Evolutionary conservation across 306 rosid genomes (phyloP), one percentile per base, ranked within the genome.

Genomic region (Medicago truncatula): DNA sequence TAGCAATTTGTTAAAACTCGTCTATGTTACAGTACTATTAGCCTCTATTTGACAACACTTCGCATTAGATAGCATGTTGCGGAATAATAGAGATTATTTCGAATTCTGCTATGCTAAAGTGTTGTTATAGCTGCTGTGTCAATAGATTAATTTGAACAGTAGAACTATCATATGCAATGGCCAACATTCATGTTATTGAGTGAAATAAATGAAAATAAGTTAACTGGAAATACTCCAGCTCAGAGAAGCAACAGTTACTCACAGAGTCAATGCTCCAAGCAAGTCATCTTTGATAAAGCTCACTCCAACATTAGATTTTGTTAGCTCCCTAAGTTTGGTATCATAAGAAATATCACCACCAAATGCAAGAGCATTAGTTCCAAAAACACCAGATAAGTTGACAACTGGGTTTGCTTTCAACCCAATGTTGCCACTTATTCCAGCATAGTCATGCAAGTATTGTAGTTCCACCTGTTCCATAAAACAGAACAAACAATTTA

Each of bases 271-370:
- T 9, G 98, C 77, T 52, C 93, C 96, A 77, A 92, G 63, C 43
- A 92, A 80, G 79, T 95, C 98, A 5, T 82, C 79, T 16, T 85
- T 89, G 74, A 86, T 70, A 77, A 86, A 86, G 91, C 86, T 92
- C 69, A 90, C 12, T 65, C 92, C 98, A 76, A 89, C 63, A 83
- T 92, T 95, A 65, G 73, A 75, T 75, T 92, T 95, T n/a, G 96
- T 89, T 31, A 95, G 79, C 52, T 84, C 86, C 17, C 98, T 97
- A 25, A 54, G 74, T 71, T 92, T 90, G 72, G 92, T 76, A 74
- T 95, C 98, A 62, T 76, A 92, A 41, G 98, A 86, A 54, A 95
- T 36, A 90, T 95, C 98, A 2, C 92, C 83, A 63, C 98, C 98
- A 58, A 95, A 70, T 21, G 97, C 87, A 81, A 85, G 53, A 47